Base-by-base conservation (phyloP, 1,284 basidiomycete species). In the Malassezia arunalokei region DNA sequence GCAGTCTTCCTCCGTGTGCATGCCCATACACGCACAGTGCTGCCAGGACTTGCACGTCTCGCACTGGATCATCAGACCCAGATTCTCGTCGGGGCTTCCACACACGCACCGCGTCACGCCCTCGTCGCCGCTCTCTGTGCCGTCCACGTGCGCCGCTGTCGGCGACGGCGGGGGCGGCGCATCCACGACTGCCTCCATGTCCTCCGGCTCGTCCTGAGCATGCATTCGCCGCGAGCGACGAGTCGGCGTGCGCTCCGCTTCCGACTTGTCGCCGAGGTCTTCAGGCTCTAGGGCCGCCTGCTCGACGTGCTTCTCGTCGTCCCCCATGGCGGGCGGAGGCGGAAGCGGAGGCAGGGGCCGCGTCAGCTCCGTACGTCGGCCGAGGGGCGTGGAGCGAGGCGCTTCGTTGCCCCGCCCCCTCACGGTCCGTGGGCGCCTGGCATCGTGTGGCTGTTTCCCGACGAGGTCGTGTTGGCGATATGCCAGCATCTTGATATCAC, bases 21-120 rank as follows among this genome's bases (percentile, higher is more conserved):
- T 87, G 44, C 92, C 92, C 83, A 98, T 90, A 76, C 92, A 98
- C 30, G 84, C 80, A 15, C 91, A 91, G 74, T 98, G 92, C 75
- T 98, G 92, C 92, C 92, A 98, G 57, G 88, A 87, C 68, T 88
- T 86, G 78, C 92, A 98, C 49, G 80, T 84, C 76, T 98, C 92
- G 76, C 92, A 98, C 75, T 91, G 86, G 47, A 95, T 89, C 89
- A 96, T 95, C 73, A 89, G 85, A n/a, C 74, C 76, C 27, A 73
- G 65, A 47, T 74, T 71, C 56, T 77, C 76, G 75, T 88, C 87
- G 45, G 69, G 57, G 73, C 82, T 84, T 54, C 86, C 86, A 77
- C 92, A 98, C 39, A 95, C 82, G 76, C 92, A 98, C 59, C 92
- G 83, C 64, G 91, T 96, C 56, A 92, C 80, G 31, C 86, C 84